A percentile compares a stretch with the other conserved stretches of the same genome.
Evolutionary conservation across 225 moss, liverwort and hornwort genomes (phyloP).

Genomic region (Straminergon stramineum): DNA sequence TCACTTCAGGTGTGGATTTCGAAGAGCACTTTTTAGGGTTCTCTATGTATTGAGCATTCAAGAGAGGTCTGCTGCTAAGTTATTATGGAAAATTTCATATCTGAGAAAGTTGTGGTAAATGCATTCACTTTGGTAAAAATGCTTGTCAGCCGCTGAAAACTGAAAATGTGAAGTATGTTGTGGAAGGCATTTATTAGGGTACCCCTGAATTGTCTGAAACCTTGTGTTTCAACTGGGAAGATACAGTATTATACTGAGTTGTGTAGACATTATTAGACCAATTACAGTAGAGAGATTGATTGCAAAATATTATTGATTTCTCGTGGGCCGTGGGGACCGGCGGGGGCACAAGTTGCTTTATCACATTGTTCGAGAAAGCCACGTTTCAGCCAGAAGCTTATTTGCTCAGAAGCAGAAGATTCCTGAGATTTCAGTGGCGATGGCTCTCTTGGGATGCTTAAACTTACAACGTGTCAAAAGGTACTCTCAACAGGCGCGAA

Average conservation of each 20-base stretch:
- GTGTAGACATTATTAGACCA: background rate
- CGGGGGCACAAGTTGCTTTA: background rate
- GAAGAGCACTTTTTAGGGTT: background rate
- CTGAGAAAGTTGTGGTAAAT: background rate
- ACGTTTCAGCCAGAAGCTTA: background rate
- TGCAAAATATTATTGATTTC: background rate
- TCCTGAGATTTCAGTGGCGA: background rate
- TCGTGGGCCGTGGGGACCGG: background rate
- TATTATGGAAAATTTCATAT: background rate
- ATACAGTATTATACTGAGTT: background rate
- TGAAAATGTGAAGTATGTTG: slow-evolving; percentile 25
- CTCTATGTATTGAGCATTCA: background rate
- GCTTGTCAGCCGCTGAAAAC: slow-evolving; percentile 15
- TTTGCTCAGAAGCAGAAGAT: background rate
- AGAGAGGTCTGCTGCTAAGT: background rate
- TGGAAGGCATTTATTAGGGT: slow-evolving; percentile 11
- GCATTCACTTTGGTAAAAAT: background rate
- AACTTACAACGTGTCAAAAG: background rate
- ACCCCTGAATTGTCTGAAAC: background rate
- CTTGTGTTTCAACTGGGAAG: background rate
- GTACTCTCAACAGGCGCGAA: background rate
- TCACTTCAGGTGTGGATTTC: slow-evolving; percentile 20
- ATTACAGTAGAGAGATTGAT: background rate
- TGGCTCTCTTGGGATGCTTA: background rate
- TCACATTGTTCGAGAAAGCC: background rate